A percentile compares a stretch with the other conserved stretches of the same genome.
Evolutionary conservation across 2,329 filamentous ascomycete species (phyloP).

Genomic region (Thielaviopsis musarum): DNA sequence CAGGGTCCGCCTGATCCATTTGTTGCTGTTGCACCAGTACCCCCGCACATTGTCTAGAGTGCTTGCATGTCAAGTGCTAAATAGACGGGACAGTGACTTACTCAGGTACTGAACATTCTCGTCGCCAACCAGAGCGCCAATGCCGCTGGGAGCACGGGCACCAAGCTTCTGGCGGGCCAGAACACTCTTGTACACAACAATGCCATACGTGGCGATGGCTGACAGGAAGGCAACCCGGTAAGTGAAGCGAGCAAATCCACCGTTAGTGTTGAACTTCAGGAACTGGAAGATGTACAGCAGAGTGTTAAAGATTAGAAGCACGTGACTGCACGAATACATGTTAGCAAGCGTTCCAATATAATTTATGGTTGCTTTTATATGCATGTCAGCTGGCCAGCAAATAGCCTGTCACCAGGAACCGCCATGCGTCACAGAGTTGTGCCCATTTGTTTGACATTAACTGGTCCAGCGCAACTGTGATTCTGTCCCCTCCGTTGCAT

Average conservation of each 20-base stretch:
- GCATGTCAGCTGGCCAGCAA: not conserved
- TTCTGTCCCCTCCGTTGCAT: not conserved
- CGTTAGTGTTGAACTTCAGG: constrained; percentile 75
- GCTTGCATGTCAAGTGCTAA: not conserved
- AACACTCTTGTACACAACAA: constrained; percentile 96
- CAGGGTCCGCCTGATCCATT: no score
- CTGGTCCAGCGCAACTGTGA: not conserved
- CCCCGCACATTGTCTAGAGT: no score
- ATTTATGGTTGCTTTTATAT: not conserved
- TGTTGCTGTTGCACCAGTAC: no score
- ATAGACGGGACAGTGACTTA: constrained; percentile 31
- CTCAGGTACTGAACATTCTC: constrained; percentile 97
- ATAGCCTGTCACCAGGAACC: not conserved
- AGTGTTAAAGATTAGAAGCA: constrained; percentile 69
- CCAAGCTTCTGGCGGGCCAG: constrained; percentile 66
- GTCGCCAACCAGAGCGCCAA: constrained; percentile 55
- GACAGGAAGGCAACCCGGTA: constrained; percentile 86
- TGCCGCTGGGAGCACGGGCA: constrained; percentile 40
- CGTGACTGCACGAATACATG: constrained; percentile 40
- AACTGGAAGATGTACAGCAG: constrained; percentile 73
- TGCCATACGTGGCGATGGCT: constrained; percentile 84
- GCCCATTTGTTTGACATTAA: not conserved
- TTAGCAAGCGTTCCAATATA: not conserved
- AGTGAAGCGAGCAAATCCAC: constrained; percentile 58
- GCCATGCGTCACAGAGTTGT: not conserved